Conservation (phyloP, 2,329 filamentous ascomycete species). For the Cladosporium sphaerospermum region DNA sequence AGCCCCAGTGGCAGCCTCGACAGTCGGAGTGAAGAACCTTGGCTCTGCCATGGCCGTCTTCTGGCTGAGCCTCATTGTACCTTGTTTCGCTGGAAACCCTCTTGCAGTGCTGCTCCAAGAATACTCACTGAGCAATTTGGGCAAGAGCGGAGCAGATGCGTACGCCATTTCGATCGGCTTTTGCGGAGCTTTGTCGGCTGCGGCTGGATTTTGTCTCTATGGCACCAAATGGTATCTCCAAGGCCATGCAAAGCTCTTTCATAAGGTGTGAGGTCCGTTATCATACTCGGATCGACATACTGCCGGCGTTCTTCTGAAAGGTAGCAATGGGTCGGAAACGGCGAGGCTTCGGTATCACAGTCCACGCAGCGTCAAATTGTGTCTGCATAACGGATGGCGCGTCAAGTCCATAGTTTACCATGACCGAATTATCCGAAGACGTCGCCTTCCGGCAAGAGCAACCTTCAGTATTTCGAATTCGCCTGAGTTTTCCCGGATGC, state of each 20-base stretch:
- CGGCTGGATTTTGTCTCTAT: constrained; percentile 1
- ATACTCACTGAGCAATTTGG: not conserved
- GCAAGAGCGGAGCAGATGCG: not conserved
- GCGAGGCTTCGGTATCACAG: too few species aligned
- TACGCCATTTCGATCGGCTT: constrained; percentile 5
- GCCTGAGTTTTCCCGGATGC: too few species aligned
- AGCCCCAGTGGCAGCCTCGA: not conserved
- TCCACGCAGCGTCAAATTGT: too few species aligned
- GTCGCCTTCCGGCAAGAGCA: too few species aligned
- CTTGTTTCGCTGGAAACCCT: not conserved
- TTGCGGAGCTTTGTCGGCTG: constrained; percentile 1
- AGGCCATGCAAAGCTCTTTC: not conserved
- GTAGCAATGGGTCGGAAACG: too few species aligned
- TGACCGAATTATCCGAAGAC: too few species aligned
- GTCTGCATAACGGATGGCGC: too few species aligned
- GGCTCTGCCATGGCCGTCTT: constrained; percentile 6
- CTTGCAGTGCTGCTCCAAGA: constrained; percentile 1
- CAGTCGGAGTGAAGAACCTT: constrained; percentile 3
- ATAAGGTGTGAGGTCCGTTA: too few species aligned
- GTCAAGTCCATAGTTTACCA: too few species aligned
- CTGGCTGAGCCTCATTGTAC: constrained; percentile 3
- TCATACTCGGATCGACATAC: too few species aligned
- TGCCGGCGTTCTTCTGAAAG: too few species aligned
- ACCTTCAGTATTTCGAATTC: too few species aligned
- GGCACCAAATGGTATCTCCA: constrained; percentile 1